Base-by-base conservation (phyloP, 2,329 filamentous ascomycete genomes). In the Colletotrichum sidae region DNA sequence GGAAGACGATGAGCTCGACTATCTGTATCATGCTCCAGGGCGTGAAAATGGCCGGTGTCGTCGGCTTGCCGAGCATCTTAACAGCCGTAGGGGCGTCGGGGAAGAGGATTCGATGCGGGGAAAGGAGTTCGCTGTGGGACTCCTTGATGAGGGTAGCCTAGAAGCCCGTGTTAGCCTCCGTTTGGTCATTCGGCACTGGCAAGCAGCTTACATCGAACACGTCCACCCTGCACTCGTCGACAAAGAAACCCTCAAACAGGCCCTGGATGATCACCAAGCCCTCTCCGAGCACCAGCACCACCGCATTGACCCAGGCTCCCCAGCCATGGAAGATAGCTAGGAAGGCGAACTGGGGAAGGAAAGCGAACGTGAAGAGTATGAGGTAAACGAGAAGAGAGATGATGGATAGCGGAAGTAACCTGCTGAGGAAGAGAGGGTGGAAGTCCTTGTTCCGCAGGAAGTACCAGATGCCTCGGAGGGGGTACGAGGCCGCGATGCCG, bases 21-120 rank as follows among this genome's bases (percentile, higher is more conserved):
- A 97, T 96, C 77, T 97, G 95, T n/a, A 92, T 87, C 58, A 97
- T 81, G 60, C 92, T 97, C 83, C 96, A 97, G 0, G 95, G 95
- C 8, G 92, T 90, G 78, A 96, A 97, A 15, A 93, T 85, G 0
- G 93, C 92, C 2, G 88, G 84, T 25, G 82, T 88, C 0, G 90
- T 94, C 1, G 94, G 93, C 69, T 93, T 94, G 35, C 94, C 95
- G 0, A 98, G 88, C 78, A 90, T 90, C 74, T 90, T 90, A 53
- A 96, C 89, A 0, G 93, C 87, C 71, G 90, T 89, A 52, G 90
- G 87, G 1, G 88, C 88, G 66, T 94, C 90, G 33, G 80, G 80
- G 74, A 87, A 90, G 72, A 90, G 83, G 65, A 92, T 79, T 77
- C 92, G 81, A 70, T 91, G 84, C 54, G 88, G 84, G 25, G 86